Base-by-base conservation (phyloP, 164 flowering plant species). In the Dillenia suffruticosa region DNA sequence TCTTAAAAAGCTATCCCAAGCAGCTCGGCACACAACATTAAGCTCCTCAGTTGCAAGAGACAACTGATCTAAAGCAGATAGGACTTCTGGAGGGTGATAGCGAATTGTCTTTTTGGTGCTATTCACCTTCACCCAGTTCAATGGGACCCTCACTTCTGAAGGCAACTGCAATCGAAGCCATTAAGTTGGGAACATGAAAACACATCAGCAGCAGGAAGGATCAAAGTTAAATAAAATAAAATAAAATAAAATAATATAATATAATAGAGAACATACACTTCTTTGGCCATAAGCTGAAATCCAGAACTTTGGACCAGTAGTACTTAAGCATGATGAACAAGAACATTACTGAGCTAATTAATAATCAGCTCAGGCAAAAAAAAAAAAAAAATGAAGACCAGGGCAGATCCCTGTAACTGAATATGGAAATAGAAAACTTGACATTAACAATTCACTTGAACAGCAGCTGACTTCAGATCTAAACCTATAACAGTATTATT, bases 61-160 rank as follows among this genome's bases (percentile, higher is more conserved):
- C 63, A 93, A 72, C 49, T 73, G 77, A 54, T 89, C 96, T 54
- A 93, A 70, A 57, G 85, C 82, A 49, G 71, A 60, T 68, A 81
- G 63, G 53, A 93, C 94, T 73, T 93, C 96, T 17, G 96, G 96
- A 15, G 98, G 86, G 68, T 93, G 98, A 74, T 93, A 93, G 16
- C 98, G 86, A 17, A 82, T 74, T 17, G 84, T 78, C 70, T 87
- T 93, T 66, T 87, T 93, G 9, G 97, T 93, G 67, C 98, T 90
- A 57, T 83, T 93, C 61, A 93, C 79, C 79, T 87, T 93, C 49
- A 83, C 77, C 98, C 98, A 93, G 58, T 79, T 72, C 51, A 72
- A 64, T 44, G 98, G 97, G 50, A 87, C 95, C 76, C 63, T 84
- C 56, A 62, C 77, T 75, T 86, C 79, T 59, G 74, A 49, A 12